Conservation (phyloP, 2,329 filamentous ascomycete species). For the Balansia obtecta region DNA sequence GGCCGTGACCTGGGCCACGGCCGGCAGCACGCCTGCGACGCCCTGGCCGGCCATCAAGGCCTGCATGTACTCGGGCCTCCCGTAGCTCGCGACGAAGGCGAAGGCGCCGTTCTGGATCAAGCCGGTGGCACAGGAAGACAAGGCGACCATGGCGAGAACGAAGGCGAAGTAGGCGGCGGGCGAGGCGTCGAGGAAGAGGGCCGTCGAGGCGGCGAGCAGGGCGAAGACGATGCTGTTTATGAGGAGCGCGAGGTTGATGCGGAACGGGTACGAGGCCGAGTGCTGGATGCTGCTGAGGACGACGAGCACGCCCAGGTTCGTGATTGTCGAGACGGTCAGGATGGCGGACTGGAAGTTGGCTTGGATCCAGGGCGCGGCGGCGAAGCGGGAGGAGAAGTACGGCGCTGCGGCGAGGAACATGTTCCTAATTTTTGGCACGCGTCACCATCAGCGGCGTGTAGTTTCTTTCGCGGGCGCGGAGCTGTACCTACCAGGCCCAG, state of each 20-base stretch:
- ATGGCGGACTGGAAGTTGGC: conserved; percentile 84
- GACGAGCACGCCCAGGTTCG: conserved; percentile 66
- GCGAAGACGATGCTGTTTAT: conserved; percentile 69
- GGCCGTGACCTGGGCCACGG: conserved; percentile 73
- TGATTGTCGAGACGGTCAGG: conserved; percentile 71
- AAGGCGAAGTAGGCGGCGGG: conserved; percentile 65
- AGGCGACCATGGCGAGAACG: conserved; percentile 67
- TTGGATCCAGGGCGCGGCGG: conserved; percentile 55
- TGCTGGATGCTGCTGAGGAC: conserved; percentile 70
- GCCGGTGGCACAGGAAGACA: conserved; percentile 68
- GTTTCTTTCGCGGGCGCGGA: too few relatives aligned
- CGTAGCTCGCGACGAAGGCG: conserved; percentile 80
- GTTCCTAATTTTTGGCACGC: too few relatives aligned
- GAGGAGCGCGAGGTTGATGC: conserved; percentile 65
- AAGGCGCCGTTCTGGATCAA: conserved; percentile 91
- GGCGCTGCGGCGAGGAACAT: conserved; percentile 95
- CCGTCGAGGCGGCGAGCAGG: conserved; percentile 69
- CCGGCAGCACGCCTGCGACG: conserved; percentile 80
- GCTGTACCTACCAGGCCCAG: conserved; percentile 73
- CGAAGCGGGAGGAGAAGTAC: conserved; percentile 81
- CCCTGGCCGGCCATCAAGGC: conserved; percentile 94
- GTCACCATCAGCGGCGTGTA: too few relatives aligned
- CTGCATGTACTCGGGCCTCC: conserved; percentile 79
- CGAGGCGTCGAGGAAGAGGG: conserved; percentile 48
- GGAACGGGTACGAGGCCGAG: conserved; percentile 73